Base-by-base conservation (phyloP, 2,329 filamentous ascomycete genomes). In the Lithohypha guttulata region DNA sequence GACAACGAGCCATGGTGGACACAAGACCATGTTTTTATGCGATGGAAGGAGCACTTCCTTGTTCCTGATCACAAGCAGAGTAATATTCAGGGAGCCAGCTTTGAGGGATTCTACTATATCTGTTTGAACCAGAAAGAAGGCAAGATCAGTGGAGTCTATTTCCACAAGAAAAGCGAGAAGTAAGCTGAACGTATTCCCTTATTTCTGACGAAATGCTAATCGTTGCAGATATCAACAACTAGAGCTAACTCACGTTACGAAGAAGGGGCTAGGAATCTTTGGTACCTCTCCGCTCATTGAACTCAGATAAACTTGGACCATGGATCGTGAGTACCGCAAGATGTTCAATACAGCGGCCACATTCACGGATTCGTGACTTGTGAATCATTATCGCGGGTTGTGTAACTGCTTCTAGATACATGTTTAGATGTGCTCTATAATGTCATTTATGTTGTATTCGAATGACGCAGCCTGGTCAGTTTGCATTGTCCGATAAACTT, bases 21-120 rank as follows among this genome's bases (percentile, higher is more conserved):
- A 56, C 72, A 78, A 47, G 87, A 95, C 51, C 79, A 93, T 58
- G 79, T 98, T 21, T 98, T 95, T 56, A 98, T 98, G 91, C 78
- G 91, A 44, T 98, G 91, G 91, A 98, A 98, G 62, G 91, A 98
- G 57, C 86, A 93, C 54, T 98, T 98, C 54, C 68, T 98, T 1
- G 91, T 98, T 1, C 91, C 91, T 1, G 87, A 98, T 55, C 91
- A 98, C 59, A 76, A 84, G 11, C 86, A 96, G 14, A 75, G 81
- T 45, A 93, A 84, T 8, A 94, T 98, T 45, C 83, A 78, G 22
- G 91, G 91, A 13, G 91, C 91, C 6, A 96, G 89, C 55, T 98
- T 96, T 44, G 91, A 98, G 57, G 91, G 91, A 0, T 98, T 98
- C 59, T 98, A 96, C 59, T 98, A 98, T 56, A 96, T 98, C 50